Conservation (phyloP, 768 basidiomycete species). For the Suillus americanus region DNA sequence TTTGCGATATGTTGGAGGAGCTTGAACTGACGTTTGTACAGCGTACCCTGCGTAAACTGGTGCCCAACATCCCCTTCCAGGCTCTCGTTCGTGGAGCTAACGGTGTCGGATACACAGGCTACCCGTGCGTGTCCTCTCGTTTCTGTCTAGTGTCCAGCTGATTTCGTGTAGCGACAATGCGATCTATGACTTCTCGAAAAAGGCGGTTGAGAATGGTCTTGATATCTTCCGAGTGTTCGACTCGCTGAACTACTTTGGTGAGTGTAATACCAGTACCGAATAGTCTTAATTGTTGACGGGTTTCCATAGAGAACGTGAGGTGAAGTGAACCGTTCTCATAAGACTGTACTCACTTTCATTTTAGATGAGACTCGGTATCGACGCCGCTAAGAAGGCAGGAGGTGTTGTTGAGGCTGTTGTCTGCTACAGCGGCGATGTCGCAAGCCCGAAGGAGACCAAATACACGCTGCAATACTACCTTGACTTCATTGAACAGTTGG, state of each 20-base stretch:
- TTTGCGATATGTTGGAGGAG: neutral
- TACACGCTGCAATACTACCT: constrained; percentile 98
- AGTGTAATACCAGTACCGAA: constrained; percentile 23
- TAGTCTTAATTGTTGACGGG: constrained; percentile 3
- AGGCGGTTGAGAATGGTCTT: constrained; percentile 98
- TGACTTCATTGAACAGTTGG: constrained; percentile 91
- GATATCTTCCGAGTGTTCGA: constrained; percentile 99
- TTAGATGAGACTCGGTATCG: constrained; percentile 96
- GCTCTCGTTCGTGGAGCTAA: constrained; percentile 98
- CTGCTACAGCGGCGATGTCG: constrained; percentile 98
- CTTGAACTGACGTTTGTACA: constrained; percentile 30
- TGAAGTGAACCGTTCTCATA: neutral
- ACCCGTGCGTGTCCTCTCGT: constrained; percentile 63
- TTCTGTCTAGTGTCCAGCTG: neutral
- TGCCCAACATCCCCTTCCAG: constrained; percentile 98
- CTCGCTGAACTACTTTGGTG: constrained; percentile 97
- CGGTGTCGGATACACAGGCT: constrained; percentile 98
- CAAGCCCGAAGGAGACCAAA: constrained; percentile 91
- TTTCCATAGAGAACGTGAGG: constrained; percentile 66
- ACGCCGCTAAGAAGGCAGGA: constrained; percentile 99
- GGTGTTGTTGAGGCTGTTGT: constrained; percentile 97
- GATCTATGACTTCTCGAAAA: constrained; percentile 99
- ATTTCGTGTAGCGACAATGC: constrained; percentile 76
- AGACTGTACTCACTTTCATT: constrained; percentile 15
- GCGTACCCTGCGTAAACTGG: constrained; percentile 91